Base-by-base conservation (phyloP, 2,329 filamentous ascomycete species). In the Aureobasidium zeae region DNA sequence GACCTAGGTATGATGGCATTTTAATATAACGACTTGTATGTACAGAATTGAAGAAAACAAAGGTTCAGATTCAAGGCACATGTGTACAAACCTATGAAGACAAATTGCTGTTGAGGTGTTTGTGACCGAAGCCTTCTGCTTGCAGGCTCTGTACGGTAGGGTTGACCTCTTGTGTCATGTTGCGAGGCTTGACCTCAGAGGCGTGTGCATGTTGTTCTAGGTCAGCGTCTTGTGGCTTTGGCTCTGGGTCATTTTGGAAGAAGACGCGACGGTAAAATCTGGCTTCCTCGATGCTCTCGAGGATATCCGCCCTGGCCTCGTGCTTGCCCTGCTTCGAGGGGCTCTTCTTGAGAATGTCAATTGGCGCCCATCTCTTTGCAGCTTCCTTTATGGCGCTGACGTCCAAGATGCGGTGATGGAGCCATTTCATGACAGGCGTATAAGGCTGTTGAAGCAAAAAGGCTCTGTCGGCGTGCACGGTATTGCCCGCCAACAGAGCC, bases 221-320 rank as follows among this genome's bases (percentile, higher is more conserved):
- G 24, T 41, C 37, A 2, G 20, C 28, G 25, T 20, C n/a, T 2
- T 22, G 12, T 3, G 29, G 8, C 16, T 36, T 25, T 25, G 26
- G 28, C 10, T 10, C 15, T 3, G 20, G 13, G 13, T 20, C 28
- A 13, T 47, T 57, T 51, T 51, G 56, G 60, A 93, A 93, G 44
- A 94, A 74, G 13, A 67, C 68, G 48, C 81, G 70, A 55, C 76
- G 77, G 63, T 94, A 96, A 60, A 83, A 95, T 55, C 69, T 77
- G 44, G 89, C 89, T 68, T 98, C 91, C 45, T 76, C 81, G 50
- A 98, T 95, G 63, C 89, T 96, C 68, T 98, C 91, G 48, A 95
- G 63, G 46, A 98, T 94, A 63, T 98, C 91, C 44, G 86, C 79
- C 54, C 75, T 79, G 0, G 91, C 91, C 63, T 89, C 77, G 66